These are phyloP conservation scores for Cercospora citrullina DNA, from an alignment of 2,329 filamentous ascomycete genomes.

Conservation along the genomic window DNA sequence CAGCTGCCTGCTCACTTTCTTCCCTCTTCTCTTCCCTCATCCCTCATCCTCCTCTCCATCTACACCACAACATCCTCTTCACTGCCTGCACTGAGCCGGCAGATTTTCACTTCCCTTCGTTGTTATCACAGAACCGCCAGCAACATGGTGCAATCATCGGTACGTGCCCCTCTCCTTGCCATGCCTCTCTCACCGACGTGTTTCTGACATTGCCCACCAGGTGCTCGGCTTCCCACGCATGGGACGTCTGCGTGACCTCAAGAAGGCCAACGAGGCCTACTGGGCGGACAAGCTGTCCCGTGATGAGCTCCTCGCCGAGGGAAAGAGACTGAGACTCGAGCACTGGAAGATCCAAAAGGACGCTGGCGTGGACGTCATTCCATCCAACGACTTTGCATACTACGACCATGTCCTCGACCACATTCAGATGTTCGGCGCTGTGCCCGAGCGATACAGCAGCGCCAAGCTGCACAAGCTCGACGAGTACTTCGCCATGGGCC, in stretches of 20 bases:
- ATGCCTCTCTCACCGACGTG: neutral
- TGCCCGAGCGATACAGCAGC: slow-evolving; percentile 90
- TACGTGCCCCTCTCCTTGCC: neutral
- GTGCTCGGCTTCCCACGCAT: slow-evolving; percentile 98
- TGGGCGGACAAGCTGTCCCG: slow-evolving; percentile 95
- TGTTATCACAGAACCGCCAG: slow-evolving; percentile 13
- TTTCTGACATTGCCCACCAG: slow-evolving; percentile 32
- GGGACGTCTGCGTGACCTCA: slow-evolving; percentile 97
- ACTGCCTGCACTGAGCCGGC: slow-evolving; percentile 11
- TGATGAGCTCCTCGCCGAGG: slow-evolving; percentile 86
- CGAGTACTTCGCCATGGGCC: slow-evolving; percentile 99
- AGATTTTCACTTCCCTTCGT: neutral
- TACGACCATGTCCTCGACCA: slow-evolving; percentile 98
- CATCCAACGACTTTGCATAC: slow-evolving; percentile 98
- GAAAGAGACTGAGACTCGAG: slow-evolving; percentile 90
- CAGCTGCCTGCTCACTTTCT: neutral
- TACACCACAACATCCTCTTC: neutral
- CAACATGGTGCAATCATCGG: slow-evolving; percentile 58
- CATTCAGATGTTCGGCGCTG: slow-evolving; percentile 94
- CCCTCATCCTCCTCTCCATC: neutral
- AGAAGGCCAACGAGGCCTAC: slow-evolving; percentile 99
- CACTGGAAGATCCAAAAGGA: slow-evolving; percentile 99
- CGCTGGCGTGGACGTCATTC: slow-evolving; percentile 94
- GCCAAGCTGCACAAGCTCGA: slow-evolving; percentile 85
- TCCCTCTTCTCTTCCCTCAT: neutral